Evolutionary conservation across 2,329 filamentous ascomycete genomes (phyloP).

Genomic region (Rhinocladiella mackenziei): DNA sequence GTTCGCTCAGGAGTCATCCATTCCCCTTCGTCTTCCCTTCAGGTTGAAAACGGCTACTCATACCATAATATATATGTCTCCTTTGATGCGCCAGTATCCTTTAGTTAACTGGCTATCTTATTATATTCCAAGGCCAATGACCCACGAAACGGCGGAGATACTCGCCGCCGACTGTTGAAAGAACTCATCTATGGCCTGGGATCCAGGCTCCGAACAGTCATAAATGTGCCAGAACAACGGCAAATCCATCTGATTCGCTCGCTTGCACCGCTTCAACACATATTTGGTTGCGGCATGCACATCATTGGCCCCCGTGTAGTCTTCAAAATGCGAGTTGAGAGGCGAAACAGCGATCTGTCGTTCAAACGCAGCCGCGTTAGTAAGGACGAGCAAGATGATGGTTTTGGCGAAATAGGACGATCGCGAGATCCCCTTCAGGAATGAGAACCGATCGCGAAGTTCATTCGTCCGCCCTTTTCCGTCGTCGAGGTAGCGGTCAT

Average conservation of each 20-base stretch:
- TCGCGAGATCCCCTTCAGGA: slow-evolving; percentile 9
- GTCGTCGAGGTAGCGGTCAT: slow-evolving; percentile 18
- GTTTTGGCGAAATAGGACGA: slow-evolving; percentile 13
- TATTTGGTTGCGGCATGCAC: slow-evolving; percentile 19
- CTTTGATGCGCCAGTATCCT: too few relatives aligned
- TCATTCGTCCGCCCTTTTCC: slow-evolving; percentile 6
- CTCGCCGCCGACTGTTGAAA: slow-evolving; percentile 16
- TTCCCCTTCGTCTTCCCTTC: too few relatives aligned
- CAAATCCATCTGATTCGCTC: slow-evolving; percentile 8
- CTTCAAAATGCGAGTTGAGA: slow-evolving; percentile 16
- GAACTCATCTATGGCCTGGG: slow-evolving; percentile 14
- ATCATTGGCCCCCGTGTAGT: slow-evolving; percentile 17
- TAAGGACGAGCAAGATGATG: slow-evolving; percentile 16
- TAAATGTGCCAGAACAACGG: slow-evolving; percentile 19
- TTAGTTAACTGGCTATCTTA: too few relatives aligned
- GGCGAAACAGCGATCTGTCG: slow-evolving; percentile 14
- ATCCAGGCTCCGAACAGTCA: slow-evolving; percentile 3
- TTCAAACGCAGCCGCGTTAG: slow-evolving; percentile 14
- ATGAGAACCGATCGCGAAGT: slow-evolving; percentile 13
- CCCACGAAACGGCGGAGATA: slow-evolving; percentile 6
- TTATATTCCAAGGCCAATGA: too few relatives aligned
- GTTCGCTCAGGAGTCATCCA: too few relatives aligned
- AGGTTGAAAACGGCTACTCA: too few relatives aligned
- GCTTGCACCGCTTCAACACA: slow-evolving; percentile 15
- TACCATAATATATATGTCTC: too few relatives aligned